Percentiles rank a stretch among this genome's conserved stretches.
Conservation (phyloP, 2,329 filamentous ascomycete genomes). For the Intubia oerlemansii region DNA sequence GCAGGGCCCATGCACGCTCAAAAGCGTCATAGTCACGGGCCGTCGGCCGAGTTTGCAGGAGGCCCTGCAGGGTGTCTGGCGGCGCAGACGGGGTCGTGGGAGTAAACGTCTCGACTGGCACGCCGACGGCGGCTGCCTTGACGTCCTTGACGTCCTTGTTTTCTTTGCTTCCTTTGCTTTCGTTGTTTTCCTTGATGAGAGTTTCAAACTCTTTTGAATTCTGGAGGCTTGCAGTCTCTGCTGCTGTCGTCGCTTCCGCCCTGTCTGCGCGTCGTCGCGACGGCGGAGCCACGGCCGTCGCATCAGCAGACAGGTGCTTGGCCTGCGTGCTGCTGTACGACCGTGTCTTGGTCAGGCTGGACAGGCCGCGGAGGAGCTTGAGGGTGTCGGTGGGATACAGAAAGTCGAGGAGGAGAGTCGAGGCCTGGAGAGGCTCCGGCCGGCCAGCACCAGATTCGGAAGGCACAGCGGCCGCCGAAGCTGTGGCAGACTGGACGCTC, state of each 20-base stretch:
- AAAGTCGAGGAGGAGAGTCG: constrained; percentile 32
- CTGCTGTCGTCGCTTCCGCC: not conserved
- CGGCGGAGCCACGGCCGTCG: not conserved
- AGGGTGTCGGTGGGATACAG: constrained; percentile 27
- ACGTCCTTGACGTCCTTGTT: no score
- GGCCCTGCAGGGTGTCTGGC: constrained; percentile 3
- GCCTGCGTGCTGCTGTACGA: not conserved
- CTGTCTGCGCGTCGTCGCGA: not conserved
- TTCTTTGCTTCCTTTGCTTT: no score
- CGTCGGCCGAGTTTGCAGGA: constrained; percentile 4
- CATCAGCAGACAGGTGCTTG: not conserved
- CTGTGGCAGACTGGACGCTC: no score
- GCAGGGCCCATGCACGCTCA: constrained; percentile 23
- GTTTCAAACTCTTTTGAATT: not conserved
- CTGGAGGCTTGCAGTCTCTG: not conserved
- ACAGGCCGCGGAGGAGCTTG: constrained; percentile 18
- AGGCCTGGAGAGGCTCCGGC: constrained; percentile 18
- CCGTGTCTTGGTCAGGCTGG: constrained; percentile 4
- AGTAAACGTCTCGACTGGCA: not conserved
- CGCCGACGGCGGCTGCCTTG: no score
- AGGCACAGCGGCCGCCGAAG: no score
- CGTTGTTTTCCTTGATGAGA: not conserved
- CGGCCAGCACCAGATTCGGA: no score
- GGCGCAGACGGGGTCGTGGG: not conserved
- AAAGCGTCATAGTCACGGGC: constrained; percentile 10